Evolutionary conservation across 768 basidiomycete genomes (phyloP).

Genomic region (Lactarius hengduanensis): DNA sequence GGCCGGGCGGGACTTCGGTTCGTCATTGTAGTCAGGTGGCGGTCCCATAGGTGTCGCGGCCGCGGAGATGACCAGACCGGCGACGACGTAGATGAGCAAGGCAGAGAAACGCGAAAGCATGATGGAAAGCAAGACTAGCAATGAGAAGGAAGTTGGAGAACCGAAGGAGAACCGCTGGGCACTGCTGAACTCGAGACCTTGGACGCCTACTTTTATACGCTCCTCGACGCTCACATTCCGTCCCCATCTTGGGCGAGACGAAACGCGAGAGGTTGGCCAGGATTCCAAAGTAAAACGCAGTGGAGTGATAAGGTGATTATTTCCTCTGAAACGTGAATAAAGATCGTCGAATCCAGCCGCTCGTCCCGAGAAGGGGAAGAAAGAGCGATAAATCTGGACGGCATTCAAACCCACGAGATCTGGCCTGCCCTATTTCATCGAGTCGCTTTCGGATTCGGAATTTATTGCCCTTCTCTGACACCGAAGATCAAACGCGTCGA

Average conservation of each 20-base stretch:
- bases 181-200: conserved; percentile 13
- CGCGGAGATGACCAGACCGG: conserved; percentile 19
- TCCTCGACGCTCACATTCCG: conserved; percentile 6
- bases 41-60: conserved; percentile 16
- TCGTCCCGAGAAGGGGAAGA: not conserved
- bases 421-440: not conserved
- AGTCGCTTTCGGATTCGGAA: not conserved
- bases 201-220: conserved; percentile 12
- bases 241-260: not conserved
- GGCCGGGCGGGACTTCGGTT: conserved; percentile 9
- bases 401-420: not conserved
- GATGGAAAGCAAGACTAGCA: conserved; percentile 19
- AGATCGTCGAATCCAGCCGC: not conserved
- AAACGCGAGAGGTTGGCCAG: not conserved
- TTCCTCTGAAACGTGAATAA: not conserved
- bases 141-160: conserved; percentile 8
- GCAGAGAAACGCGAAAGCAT: conserved; percentile 25
- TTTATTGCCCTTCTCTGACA: not conserved
- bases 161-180: conserved; percentile 23
- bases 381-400: not conserved
- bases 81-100: conserved; percentile 19
- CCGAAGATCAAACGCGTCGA: not conserved
- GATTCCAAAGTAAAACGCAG: not conserved
- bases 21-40: conserved; percentile 7
- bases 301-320: not conserved